These are phyloP conservation scores for Penicillium sclerotiorum DNA, from an alignment of 2,329 filamentous ascomycete genomes.

Conservation along the genomic window DNA sequence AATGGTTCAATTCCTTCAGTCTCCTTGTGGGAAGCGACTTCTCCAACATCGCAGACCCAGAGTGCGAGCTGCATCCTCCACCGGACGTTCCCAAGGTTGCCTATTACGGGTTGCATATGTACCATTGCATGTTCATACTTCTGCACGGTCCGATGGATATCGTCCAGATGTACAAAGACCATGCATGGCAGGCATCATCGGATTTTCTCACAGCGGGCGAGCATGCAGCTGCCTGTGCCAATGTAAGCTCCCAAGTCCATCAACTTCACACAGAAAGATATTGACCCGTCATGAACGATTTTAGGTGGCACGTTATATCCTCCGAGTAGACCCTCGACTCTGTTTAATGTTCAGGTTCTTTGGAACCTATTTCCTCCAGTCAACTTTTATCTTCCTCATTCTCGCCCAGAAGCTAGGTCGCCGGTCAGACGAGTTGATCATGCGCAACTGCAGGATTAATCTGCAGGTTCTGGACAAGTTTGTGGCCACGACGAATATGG, in stretches of 20 bases:
- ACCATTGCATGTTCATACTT: slow-evolving; percentile 4
- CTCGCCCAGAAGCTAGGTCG: slow-evolving; percentile 2
- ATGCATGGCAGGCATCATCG: not conserved
- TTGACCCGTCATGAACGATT: not conserved
- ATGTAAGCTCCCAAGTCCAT: not conserved
- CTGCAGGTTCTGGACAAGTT: slow-evolving; percentile 3
- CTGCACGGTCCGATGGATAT: slow-evolving; percentile 3
- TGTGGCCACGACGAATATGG: slow-evolving; percentile 3
- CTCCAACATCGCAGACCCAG: not conserved
- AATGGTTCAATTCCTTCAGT: not conserved
- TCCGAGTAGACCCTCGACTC: not conserved
- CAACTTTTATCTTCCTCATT: slow-evolving; percentile 2
- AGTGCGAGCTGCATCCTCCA: not conserved
- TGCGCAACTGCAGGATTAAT: slow-evolving; percentile 2
- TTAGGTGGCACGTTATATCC: slow-evolving; percentile 2
- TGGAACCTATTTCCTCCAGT: slow-evolving; percentile 6
- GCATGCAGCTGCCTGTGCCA: slow-evolving; percentile 3
- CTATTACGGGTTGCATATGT: slow-evolving; percentile 3
- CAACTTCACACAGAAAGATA: not conserved
- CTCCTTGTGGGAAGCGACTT: not conserved
- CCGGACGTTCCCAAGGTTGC: not conserved
- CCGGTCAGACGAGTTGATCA: not conserved
- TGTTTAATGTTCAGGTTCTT: slow-evolving; percentile 3
- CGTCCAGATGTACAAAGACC: slow-evolving; percentile 4
- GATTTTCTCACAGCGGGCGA: slow-evolving; percentile 2